Evolutionary conservation across 1,139 yeast species (phyloP), one percentile per base, ranked within the genome.

Genomic region (Scheffersomyces segobiensis): DNA sequence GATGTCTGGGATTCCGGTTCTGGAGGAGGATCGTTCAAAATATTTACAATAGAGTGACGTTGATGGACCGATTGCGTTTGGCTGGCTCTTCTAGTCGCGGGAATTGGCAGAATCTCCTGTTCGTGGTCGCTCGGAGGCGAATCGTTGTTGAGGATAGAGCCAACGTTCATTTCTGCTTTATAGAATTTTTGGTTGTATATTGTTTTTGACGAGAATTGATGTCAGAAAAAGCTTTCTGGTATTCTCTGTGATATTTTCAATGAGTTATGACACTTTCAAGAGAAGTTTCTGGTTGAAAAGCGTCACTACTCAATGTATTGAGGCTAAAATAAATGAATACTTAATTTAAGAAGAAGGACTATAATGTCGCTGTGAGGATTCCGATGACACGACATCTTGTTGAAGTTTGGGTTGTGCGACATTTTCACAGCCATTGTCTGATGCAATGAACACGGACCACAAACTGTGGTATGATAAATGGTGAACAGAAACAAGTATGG

Each of bases 141-240:
- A 60, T 80, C 84, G 60, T 78, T 75, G 64, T 79, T 80, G 49
- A 80, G 70, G 52, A 80, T 79, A 12, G 83, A 79, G 21, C 84
- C 84, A 49, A 80, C 83, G 67, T 80, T 80, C 84, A 80, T 80
- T 52, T 10, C 42, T 32, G 42, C 42, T 2, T 17, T 17, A 32
- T 32, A 32, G 3, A 32, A 32, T 32, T 7, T 32, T 10, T 12
- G 17, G 12, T 32, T 2, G 42, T 12, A 26, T 26, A 10, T 32
- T 24, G 32, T 24, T 24, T 4, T 32, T 32, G 42, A 10, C 5
- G 42, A 14, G 42, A 32, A 32, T 32, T 32, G 42, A 32, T 10
- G 17, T 5, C 42, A 32, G 42, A 32, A 32, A 32, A 32, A 8
- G 42, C 17, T 32, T 32, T 2, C 3, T 4, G 17, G 12, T 32